A percentile compares a stretch with the other conserved stretches of the same genome.
Evolutionary conservation across 495 filamentous ascomycete genomes (phyloP).

Genomic region (Penicillium argentinense): DNA sequence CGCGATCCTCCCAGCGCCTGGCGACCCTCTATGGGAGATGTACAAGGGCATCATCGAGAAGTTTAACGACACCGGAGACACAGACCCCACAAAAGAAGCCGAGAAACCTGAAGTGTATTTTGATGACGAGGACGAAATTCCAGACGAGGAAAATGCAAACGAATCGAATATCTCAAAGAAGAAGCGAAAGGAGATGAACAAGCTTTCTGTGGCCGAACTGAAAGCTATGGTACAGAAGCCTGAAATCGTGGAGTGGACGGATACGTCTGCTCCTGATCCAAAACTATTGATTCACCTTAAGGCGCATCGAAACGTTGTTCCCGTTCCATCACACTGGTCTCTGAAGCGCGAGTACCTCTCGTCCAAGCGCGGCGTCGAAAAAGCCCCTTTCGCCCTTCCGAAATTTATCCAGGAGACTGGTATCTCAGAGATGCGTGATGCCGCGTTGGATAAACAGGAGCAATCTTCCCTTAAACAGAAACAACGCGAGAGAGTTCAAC

Average conservation of each 20-base stretch:
- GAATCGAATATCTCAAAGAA: constrained; percentile 83
- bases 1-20: constrained; percentile 50
- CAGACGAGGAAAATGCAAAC: constrained; percentile 72
- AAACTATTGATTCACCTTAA: constrained; percentile 91
- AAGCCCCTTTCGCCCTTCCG: constrained; percentile 85
- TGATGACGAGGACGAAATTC: constrained; percentile 84
- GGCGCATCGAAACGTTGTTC: constrained; percentile 91
- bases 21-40: constrained; percentile 77
- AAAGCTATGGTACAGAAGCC: constrained; percentile 90
- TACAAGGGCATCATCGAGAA: constrained; percentile 78
- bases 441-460: constrained; percentile 92
- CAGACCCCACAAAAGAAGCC: constrained; percentile 59
- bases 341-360: constrained; percentile 96
- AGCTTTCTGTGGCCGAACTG: constrained; percentile 90
- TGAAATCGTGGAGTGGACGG: constrained; percentile 96
- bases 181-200: constrained; percentile 84
- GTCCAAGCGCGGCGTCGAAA: constrained; percentile 93
- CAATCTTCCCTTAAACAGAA: constrained; percentile 90
- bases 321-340: constrained; percentile 91
- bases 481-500: constrained; percentile 89
- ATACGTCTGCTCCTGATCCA: constrained; percentile 89
- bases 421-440: constrained; percentile 96
- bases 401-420: constrained; percentile 98
- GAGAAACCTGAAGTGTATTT: constrained; percentile 89
- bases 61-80: constrained; percentile 65